Evolutionary conservation across 108 stramenopile species (phyloP).

Genomic region (Fragilaria radians): DNA sequence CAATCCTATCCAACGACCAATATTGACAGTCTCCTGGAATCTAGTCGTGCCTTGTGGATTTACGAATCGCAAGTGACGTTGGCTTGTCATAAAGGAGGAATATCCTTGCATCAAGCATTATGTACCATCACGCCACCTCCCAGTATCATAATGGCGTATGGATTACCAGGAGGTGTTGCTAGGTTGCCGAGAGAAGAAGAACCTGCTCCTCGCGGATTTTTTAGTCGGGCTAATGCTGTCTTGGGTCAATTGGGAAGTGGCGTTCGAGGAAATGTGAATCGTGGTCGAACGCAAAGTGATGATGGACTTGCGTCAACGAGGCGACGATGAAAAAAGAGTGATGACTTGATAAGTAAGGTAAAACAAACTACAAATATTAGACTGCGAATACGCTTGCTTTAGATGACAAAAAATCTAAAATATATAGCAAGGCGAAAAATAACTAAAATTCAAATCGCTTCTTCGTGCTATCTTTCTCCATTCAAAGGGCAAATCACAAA

Average conservation of each 20-base stretch:
- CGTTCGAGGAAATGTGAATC: neutral
- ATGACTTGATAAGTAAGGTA: too few relatives aligned
- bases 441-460: too few relatives aligned
- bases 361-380: too few relatives aligned
- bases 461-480: too few relatives aligned
- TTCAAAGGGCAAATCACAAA: too few relatives aligned
- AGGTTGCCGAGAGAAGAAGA: neutral
- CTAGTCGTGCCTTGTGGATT: slow-evolving; percentile 69
- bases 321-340: too few relatives aligned
- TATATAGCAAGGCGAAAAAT: too few relatives aligned
- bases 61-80: slow-evolving; percentile 80
- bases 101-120: slow-evolving; percentile 60
- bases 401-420: too few relatives aligned
- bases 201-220: neutral
- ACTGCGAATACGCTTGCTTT: too few relatives aligned
- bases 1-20: slow-evolving; percentile 69
- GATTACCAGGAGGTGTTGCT: slow-evolving; percentile 51
- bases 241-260: neutral
- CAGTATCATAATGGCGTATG: slow-evolving; percentile 75
- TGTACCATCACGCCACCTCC: slow-evolving; percentile 59
- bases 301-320: neutral
- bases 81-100: slow-evolving; percentile 71
- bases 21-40: slow-evolving; percentile 64
- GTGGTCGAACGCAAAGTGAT: neutral
- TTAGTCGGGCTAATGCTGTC: slow-evolving; percentile 1